These are phyloP conservation scores for Pyrus communis DNA, from an alignment of 306 rosid species.

Conservation along the genomic window DNA sequence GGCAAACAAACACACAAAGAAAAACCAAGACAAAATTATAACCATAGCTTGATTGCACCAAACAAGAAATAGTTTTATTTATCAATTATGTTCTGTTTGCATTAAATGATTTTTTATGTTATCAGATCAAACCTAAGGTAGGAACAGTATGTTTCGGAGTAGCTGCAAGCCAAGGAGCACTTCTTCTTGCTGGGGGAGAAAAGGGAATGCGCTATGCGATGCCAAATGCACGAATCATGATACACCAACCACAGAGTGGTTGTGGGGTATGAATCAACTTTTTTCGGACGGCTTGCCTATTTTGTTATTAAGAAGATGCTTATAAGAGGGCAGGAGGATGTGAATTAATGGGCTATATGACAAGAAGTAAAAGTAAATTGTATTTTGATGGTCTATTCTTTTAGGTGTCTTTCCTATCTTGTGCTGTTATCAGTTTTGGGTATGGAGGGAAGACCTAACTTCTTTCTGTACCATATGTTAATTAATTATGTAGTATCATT, in stretches of 20 bases:
- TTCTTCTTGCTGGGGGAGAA: constrained; percentile 98
- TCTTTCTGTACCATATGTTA: background rate
- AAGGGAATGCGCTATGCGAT: constrained; percentile 95
- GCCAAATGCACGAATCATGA: constrained; percentile 98
- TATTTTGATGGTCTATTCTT: background rate
- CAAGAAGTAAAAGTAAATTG: background rate
- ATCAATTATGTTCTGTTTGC: constrained; percentile 3
- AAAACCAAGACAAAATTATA: background rate
- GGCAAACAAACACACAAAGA: background rate
- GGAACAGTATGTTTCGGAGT: constrained; percentile 92
- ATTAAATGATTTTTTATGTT: constrained; percentile 17
- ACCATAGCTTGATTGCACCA: background rate
- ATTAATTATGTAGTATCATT: background rate
- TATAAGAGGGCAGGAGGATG: background rate
- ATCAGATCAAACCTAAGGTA: constrained; percentile 95
- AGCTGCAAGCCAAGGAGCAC: constrained; percentile 97
- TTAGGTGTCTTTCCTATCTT: background rate
- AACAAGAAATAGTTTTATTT: background rate
- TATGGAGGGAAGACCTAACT: background rate
- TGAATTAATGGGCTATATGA: background rate
- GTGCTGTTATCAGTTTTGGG: background rate
- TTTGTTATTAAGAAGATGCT: background rate
- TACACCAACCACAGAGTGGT: constrained; percentile 95
- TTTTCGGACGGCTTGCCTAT: background rate
- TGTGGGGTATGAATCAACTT: constrained; percentile 56